Conservation (phyloP, 2,329 filamentous ascomycete genomes). For the Trichophyton equinum region DNA sequence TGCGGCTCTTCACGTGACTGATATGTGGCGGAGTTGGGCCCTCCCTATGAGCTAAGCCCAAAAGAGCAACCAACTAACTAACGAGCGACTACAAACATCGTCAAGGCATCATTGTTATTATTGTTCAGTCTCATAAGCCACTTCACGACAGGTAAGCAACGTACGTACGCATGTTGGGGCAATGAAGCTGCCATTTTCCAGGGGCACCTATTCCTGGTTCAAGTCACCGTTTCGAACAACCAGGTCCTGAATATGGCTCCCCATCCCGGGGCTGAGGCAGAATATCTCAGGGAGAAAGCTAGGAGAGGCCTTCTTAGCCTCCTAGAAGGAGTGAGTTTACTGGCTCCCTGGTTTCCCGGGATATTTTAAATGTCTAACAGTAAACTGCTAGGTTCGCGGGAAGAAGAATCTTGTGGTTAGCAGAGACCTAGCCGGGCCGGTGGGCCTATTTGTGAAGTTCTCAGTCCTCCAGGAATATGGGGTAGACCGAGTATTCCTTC, state of each 20-base stretch:
- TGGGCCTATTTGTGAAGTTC: constrained; percentile 88
- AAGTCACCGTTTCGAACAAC: not conserved
- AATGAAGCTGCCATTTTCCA: not conserved
- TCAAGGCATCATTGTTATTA: not conserved
- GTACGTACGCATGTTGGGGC: not conserved
- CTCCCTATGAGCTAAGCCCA: not conserved
- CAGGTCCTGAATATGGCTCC: constrained; percentile 27
- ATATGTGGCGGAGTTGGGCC: not conserved
- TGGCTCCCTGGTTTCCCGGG: not conserved
- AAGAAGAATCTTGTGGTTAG: constrained; percentile 98
- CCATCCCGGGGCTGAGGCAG: constrained; percentile 33
- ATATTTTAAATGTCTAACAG: not conserved
- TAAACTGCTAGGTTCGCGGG: constrained; percentile 62
- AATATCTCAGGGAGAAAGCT: constrained; percentile 43
- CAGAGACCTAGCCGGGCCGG: constrained; percentile 72
- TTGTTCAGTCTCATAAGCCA: not conserved
- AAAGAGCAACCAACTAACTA: not conserved
- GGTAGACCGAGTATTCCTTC: constrained; percentile 91
- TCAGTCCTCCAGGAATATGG: constrained; percentile 93
- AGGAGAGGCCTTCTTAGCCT: constrained; percentile 81
- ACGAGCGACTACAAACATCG: not conserved
- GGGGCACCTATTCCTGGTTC: not conserved
- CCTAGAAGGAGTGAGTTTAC: constrained; percentile 75
- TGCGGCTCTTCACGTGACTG: not conserved
- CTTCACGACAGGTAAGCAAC: not conserved